Evolutionary conservation across 306 rosid species (phyloP).

Genomic region (Citrullus amarus): DNA sequence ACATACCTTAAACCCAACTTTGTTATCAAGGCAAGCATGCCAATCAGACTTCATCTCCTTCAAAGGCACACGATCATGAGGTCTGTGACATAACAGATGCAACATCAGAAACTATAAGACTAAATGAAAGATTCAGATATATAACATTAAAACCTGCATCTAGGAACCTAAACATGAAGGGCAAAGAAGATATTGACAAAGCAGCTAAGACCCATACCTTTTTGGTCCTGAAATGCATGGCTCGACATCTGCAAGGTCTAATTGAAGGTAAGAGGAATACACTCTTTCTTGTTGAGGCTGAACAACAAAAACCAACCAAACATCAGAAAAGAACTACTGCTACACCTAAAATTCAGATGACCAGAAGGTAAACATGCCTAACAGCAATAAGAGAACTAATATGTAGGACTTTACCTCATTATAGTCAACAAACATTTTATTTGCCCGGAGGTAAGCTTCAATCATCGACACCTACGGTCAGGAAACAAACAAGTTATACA

Average conservation of each 20-base stretch:
- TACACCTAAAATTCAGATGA: not conserved
- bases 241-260: conserved; percentile 67
- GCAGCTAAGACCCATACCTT: conserved; percentile 35
- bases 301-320: conserved; percentile 10
- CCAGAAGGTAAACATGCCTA: not conserved
- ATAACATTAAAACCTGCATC: not conserved
- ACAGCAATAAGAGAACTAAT: not conserved
- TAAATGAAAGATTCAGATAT: not conserved
- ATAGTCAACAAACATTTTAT: conserved; percentile 86
- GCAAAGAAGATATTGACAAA: not conserved
- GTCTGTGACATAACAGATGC: conserved; percentile 28
- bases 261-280: conserved; percentile 81
- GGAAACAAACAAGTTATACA: conserved; percentile 17
- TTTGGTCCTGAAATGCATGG: conserved; percentile 96
- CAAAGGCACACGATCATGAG: conserved; percentile 80
- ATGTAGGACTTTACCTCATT: conserved; percentile 40
- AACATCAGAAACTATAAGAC: not conserved
- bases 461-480: conserved; percentile 66
- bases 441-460: conserved; percentile 90
- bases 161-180: conserved; percentile 9
- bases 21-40: conserved; percentile 83
- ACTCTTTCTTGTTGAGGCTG: conserved; percentile 89
- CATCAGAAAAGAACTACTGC: not conserved
- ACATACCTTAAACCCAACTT: conserved; percentile 94
- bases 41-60: conserved; percentile 90